Base-by-base conservation (phyloP, 169 alveolate species). In the Babesia bigemina region DNA sequence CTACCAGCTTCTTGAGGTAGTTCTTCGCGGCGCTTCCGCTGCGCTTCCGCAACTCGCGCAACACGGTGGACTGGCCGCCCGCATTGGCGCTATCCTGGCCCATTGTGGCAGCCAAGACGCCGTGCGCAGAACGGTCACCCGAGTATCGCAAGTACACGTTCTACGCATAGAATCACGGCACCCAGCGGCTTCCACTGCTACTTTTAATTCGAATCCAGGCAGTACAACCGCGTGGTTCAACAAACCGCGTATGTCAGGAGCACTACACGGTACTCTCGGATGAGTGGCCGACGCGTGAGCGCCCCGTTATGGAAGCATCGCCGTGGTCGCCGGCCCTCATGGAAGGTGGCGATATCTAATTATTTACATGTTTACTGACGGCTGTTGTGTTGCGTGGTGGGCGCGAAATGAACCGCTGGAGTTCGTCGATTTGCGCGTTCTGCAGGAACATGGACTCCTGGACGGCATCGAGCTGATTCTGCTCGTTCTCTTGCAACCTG, bases 1-100 rank as follows among this genome's bases (percentile, higher is more conserved):
- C 48, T 69, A 85, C 86, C 72, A 72, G 66, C 63, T 86, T 85
- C 74, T 89, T 89, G 63, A 85, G 48, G 48, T 79, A 78, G 55
- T 86, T 86, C 57, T 82, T 89, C n/a, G 92, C 92, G 50, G 86
- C 66, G 36, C 74, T 53, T 17, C 84, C 91, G 58, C 77, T 83
- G 59, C 62, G 78, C 76, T 76, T 89, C 59, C 94, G 77, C 33
- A 89, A 73, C 48, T 63, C 85, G 63, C 83, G 86, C 19, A 89
- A 45, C 24, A 67, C 55, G 66, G 63, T 42, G 65, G 76, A 16
- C 10, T 42, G 42, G 16, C 44, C 42, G 66, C 65, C 26, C 2
- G 2, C 26, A 10, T 36, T 55, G 33, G 39, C 47, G 19, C 42
- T 1, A 33, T 53, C 65, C 65, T 50, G 52, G 17, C 65, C 66